A percentile compares a stretch with the other conserved stretches of the same genome.
These are phyloP conservation scores for Phaeosphaeria sp. DNA, from an alignment of 2,329 filamentous ascomycete species.

Conservation along the genomic window DNA sequence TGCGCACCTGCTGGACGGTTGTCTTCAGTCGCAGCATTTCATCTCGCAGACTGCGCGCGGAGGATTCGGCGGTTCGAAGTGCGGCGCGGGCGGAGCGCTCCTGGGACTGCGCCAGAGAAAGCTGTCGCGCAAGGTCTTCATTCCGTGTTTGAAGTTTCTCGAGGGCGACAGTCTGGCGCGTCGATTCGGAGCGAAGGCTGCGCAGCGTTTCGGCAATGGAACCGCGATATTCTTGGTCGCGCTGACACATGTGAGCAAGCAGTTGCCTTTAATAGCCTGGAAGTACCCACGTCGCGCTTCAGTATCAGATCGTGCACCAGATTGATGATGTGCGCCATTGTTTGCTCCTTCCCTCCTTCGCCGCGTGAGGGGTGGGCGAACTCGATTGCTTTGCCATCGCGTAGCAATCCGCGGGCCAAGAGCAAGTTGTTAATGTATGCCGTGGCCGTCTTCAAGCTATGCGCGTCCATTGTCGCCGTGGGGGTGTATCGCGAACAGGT, in stretches of 20 bases:
- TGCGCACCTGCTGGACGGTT: conserved; percentile 80
- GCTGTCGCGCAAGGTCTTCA: conserved; percentile 62
- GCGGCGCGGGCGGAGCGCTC: conserved; percentile 73
- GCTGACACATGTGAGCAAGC: conserved; percentile 58
- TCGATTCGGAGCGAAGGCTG: conserved; percentile 74
- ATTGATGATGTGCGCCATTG: conserved; percentile 87
- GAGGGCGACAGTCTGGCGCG: conserved; percentile 74
- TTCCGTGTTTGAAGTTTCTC: conserved; percentile 62
- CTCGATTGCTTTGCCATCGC: conserved; percentile 75
- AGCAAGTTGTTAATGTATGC: conserved; percentile 70
- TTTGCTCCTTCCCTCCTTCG: conserved; percentile 67
- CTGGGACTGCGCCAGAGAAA: conserved; percentile 69
- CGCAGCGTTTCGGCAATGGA: conserved; percentile 80
- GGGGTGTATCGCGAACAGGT: conserved; percentile 7
- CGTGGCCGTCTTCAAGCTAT: conserved; percentile 66
- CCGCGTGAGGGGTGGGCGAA: conserved; percentile 75
- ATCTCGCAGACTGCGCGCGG: conserved; percentile 79
- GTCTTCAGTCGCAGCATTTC: conserved; percentile 81
- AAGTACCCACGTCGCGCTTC: conserved; percentile 75
- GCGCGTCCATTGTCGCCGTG: conserved; percentile 52
- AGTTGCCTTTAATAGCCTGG: neutral
- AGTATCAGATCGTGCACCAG: conserved; percentile 93
- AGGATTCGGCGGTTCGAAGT: conserved; percentile 75
- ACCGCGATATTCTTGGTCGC: conserved; percentile 88
- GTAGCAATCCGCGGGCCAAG: conserved; percentile 67